Evolutionary conservation across 148 eudicot genomes (phyloP).

Genomic region (Camellia granthamiana): DNA sequence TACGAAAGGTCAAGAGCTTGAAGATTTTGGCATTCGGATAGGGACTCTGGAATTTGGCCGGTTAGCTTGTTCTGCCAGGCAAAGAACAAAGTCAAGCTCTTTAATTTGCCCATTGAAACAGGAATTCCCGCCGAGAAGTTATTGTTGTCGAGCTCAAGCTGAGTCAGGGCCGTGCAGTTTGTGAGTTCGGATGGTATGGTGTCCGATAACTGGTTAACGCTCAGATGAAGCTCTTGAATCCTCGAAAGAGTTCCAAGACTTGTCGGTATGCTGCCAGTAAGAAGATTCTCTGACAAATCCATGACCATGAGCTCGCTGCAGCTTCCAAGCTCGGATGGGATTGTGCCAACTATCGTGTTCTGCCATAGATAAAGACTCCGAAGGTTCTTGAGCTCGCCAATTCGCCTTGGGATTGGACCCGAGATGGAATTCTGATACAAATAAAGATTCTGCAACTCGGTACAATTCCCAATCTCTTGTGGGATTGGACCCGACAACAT

Average conservation of each 20-base stretch:
- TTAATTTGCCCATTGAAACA: conserved; percentile 52
- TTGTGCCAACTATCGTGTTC: conserved; percentile 72
- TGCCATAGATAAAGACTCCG: conserved; percentile 83
- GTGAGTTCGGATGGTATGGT: conserved; percentile 63
- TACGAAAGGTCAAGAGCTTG: conserved; percentile 92
- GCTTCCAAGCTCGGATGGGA: conserved; percentile 71
- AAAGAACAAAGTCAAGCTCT: conserved; percentile 67
- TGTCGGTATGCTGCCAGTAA: conserved; percentile 70
- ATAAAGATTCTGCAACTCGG: conserved; percentile 65
- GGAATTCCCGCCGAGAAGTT: conserved; percentile 75
- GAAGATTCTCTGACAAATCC: conserved; percentile 67
- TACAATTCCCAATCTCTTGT: conserved; percentile 80
- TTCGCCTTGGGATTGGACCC: conserved; percentile 59
- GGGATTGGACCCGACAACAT: conserved; percentile 81
- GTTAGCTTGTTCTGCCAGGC: conserved; percentile 93
- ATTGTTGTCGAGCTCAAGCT: conserved; percentile 89
- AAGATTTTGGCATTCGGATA: conserved; percentile 63
- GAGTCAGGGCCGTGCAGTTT: conserved; percentile 66
- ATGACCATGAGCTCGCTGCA: conserved; percentile 65
- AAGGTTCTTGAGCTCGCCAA: conserved; percentile 70
- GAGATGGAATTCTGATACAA: conserved; percentile 85
- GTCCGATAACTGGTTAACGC: conserved; percentile 73
- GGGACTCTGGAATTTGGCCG: conserved; percentile 65
- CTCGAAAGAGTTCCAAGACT: conserved; percentile 55
- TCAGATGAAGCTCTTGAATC: conserved; percentile 73